These are phyloP conservation scores for Hypoxylon sp. DNA, from an alignment of 2,329 filamentous ascomycete species.

Conservation along the genomic window DNA sequence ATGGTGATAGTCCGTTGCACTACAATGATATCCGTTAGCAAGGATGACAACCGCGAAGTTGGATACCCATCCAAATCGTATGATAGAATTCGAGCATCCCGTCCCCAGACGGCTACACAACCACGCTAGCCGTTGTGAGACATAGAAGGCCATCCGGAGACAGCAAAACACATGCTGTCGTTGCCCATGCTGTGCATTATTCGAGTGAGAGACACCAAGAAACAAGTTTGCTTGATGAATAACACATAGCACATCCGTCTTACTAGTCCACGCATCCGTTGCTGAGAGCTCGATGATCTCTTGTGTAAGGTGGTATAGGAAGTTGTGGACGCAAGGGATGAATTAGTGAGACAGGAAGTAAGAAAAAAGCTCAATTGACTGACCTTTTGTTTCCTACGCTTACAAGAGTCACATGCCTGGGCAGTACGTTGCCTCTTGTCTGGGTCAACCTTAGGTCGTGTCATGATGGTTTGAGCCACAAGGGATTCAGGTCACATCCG, in stretches of 20 bases:
- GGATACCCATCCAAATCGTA: constrained; percentile 31
- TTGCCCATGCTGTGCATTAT: constrained; percentile 31
- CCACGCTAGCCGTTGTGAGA: constrained; percentile 44
- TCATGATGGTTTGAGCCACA: constrained; percentile 57
- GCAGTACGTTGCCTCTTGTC: constrained; percentile 75
- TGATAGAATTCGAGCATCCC: constrained; percentile 24
- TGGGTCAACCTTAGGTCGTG: constrained; percentile 68
- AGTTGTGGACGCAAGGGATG: constrained; percentile 36
- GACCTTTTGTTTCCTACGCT: constrained; percentile 77
- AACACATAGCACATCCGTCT: constrained; percentile 15
- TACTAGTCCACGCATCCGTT: constrained; percentile 15
- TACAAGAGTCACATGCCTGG: constrained; percentile 76
- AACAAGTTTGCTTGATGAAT: constrained; percentile 22
- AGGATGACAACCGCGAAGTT: constrained; percentile 34
- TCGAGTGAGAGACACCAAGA: constrained; percentile 20
- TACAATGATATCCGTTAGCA: constrained; percentile 53
- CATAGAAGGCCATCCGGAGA: constrained; percentile 35
- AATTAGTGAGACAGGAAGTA: constrained; percentile 21
- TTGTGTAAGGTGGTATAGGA: constrained; percentile 23
- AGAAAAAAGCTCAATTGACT: constrained; percentile 49
- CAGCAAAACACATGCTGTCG: constrained; percentile 27
- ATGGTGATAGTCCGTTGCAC: constrained; percentile 73
- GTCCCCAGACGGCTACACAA: constrained; percentile 46
- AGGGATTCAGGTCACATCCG: constrained; percentile 54
- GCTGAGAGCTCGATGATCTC: constrained; percentile 15